Base-by-base conservation (phyloP, 1,139 yeast species). In the Yamadazyma blattariae region DNA sequence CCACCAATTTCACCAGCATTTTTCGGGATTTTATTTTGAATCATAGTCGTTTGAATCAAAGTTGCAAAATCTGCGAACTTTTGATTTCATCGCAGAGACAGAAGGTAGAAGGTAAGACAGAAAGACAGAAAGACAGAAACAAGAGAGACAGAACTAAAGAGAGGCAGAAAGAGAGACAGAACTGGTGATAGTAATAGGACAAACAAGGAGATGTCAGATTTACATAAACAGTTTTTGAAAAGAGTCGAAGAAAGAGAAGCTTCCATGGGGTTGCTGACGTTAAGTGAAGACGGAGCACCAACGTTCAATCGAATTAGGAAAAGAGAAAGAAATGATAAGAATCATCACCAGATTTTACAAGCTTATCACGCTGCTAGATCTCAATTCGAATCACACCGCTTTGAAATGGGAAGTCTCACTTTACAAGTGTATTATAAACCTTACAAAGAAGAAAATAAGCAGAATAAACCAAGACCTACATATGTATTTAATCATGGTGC, bases 401-500 rank as follows among this genome's bases (percentile, higher is more conserved):
- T 26, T 16, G 12, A 20, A 8, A 18, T 7, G 8, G 34, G 20
- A n/a, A 24, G 29, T n/a, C 15, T 27, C 16, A 21, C 12, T 3
- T 42, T 87, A 55, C 77, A 79, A 40, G 75, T 81, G 0, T 86
- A 82, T 54, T 84, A 68, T 47, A 64, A 67, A 11, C 68, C 78
- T 0, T 92, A 96, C 0, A 37, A 49, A 2, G 36, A 51, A 1
- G 32, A 74, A 0, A 65, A 74, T 21, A 21, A 21, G 9, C 12
- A 12, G 9, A 21, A 21, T 21, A 21, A 21, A 21, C 25, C 19
- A 17, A 5, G 7, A 17, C 19, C 19, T 5, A 52, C 88, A 1
- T 78, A 85, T 46, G 62, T 90, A 2, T 79, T 81, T 45, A 94
- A 87, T 44, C 99, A 92, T 56, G 99, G 99, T 5, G 97, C 97